Percentiles rank a stretch among this genome's conserved stretches.
Conservation (phyloP, 805 yeast species). For the Wickerhamomyces silvicola region DNA sequence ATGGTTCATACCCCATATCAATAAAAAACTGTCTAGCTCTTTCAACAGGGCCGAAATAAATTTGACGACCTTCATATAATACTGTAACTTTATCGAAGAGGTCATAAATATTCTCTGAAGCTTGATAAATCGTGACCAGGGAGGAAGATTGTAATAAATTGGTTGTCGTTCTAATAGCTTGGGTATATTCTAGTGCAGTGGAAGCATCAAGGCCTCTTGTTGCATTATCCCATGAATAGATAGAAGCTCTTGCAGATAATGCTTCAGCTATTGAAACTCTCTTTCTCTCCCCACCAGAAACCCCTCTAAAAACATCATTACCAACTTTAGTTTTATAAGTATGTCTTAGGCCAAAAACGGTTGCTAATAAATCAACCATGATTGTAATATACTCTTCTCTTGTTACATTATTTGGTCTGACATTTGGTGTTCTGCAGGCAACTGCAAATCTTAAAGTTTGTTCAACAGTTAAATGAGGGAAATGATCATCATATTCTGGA, state of each 20-base stretch:
- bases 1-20: conserved; percentile 51
- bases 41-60: conserved; percentile 42
- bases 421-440: conserved; percentile 59
- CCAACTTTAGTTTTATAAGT: conserved; percentile 57
- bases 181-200: conserved; percentile 68
- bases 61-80: conserved; percentile 51
- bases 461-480: conserved; percentile 68
- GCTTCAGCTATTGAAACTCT: conserved; percentile 84
- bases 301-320: conserved; percentile 57
- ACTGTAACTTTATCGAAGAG: conserved; percentile 47
- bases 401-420: conserved; percentile 39
- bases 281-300: conserved; percentile 81
- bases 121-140: conserved; percentile 55
- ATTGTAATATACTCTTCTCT: conserved; percentile 40
- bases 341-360: conserved; percentile 53
- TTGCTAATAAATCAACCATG: conserved; percentile 40
- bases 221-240: conserved; percentile 73
- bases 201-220: conserved; percentile 83
- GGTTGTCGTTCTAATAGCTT: conserved; percentile 57
- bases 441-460: conserved; percentile 68
- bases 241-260: conserved; percentile 51
- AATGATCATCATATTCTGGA: conserved; percentile 62
- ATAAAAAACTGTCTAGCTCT: conserved; percentile 42
- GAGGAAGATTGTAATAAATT: conserved; percentile 49
- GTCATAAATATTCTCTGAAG: conserved; percentile 50